These are phyloP conservation scores for Annona squamosa DNA, from an alignment of 164 flowering plant species.

Conservation along the genomic window DNA sequence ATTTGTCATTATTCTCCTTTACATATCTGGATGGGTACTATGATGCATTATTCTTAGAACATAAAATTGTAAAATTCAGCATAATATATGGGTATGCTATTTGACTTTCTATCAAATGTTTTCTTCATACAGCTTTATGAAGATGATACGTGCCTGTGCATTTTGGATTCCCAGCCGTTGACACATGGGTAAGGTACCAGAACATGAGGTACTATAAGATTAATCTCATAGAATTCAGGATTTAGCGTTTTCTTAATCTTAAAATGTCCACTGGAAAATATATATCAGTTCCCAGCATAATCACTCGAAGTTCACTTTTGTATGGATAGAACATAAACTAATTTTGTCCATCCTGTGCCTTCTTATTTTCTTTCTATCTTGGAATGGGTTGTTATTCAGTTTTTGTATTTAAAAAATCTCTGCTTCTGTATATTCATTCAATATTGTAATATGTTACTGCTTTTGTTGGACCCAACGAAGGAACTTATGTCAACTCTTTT, in stretches of 20 bases:
- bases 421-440: no score
- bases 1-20: not conserved
- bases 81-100: not conserved
- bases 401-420: no score
- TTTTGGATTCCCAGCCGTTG: slow-evolving; percentile 78
- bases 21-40: not conserved
- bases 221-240: not conserved
- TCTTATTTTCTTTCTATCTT: not conserved
- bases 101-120: slow-evolving; percentile 5
- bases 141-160: slow-evolving; percentile 77
- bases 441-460: no score
- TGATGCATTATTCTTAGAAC: not conserved
- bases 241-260: not conserved
- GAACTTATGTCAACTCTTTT: no score
- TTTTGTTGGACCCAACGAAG: no score
- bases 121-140: slow-evolving; percentile 63
- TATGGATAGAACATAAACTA: not conserved
- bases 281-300: not conserved
- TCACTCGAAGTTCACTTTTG: not conserved
- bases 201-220: slow-evolving; percentile 7
- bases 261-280: not conserved
- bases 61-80: not conserved
- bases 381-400: no score
- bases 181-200: slow-evolving; percentile 78
- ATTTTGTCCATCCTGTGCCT: not conserved